phyloP scores from a whole-genome alignment of 2,329 filamentous ascomycete species.

The Didymella pomorum region DNA sequence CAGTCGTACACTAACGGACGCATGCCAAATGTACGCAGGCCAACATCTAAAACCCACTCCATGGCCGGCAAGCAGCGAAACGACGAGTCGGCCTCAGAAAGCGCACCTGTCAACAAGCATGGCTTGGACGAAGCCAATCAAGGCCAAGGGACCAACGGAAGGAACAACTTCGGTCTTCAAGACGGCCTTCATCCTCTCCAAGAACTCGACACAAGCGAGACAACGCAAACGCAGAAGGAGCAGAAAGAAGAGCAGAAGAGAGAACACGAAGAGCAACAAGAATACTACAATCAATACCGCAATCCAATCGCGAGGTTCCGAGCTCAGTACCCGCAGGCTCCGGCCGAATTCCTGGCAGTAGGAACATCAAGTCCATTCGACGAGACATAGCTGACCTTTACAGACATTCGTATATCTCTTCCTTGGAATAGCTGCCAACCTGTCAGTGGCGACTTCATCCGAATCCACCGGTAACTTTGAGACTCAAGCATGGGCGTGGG shows the following conservation, averaged over 20 bases:
- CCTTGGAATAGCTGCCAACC: conserved; percentile 61
- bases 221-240: conserved; percentile 46
- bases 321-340: conserved; percentile 60
- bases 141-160: conserved; percentile 22
- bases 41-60: conserved; percentile 10
- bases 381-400: conserved; percentile 34
- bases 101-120: conserved; percentile 36
- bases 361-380: conserved; percentile 9
- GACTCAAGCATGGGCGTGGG: conserved; percentile 56
- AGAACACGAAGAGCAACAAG: conserved; percentile 56
- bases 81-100: conserved; percentile 11
- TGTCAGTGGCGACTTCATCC: conserved; percentile 58
- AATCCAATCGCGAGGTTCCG: conserved; percentile 62
- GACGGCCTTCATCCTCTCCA: conserved; percentile 54
- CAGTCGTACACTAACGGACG: conserved; percentile 25
- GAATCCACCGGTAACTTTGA: conserved; percentile 48
- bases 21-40: conserved; percentile 26
- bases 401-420: conserved; percentile 42
- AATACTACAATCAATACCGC: conserved; percentile 59
- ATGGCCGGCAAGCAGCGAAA: conserved; percentile 22
- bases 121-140: conserved; percentile 27
- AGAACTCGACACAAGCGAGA: conserved; percentile 34
- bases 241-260: conserved; percentile 49
- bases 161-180: conserved; percentile 53
- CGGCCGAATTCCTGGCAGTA: conserved; percentile 63